These are phyloP conservation scores for Sugiyamaella floridensis DNA, from an alignment of 805 yeast genomes.

Conservation along the genomic window DNA sequence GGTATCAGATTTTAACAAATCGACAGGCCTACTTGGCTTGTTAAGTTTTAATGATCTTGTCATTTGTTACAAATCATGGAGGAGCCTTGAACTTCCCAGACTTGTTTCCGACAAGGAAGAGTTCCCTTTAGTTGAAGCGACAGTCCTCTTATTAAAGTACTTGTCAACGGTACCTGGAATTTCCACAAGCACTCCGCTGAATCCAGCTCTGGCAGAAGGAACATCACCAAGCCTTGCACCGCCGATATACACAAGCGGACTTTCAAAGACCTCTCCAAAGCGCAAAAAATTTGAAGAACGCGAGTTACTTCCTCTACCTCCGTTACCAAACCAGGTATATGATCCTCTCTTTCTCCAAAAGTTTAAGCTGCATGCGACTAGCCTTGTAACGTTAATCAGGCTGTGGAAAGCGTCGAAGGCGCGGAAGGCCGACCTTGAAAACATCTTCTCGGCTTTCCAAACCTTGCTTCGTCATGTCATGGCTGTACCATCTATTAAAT, in stretches of 20 bases:
- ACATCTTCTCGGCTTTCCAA: slow-evolving; percentile 42
- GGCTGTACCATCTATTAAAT: slow-evolving; percentile 15
- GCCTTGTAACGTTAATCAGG: slow-evolving; percentile 43
- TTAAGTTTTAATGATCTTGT: too few species aligned
- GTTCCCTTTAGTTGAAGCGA: too few species aligned
- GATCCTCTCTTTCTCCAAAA: not conserved
- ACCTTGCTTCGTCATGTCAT: slow-evolving; percentile 27
- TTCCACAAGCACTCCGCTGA: not conserved
- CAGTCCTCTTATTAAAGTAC: too few species aligned
- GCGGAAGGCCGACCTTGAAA: slow-evolving; percentile 43
- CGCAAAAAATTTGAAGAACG: not conserved
- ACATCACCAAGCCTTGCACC: not conserved
- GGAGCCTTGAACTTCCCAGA: too few species aligned
- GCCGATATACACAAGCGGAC: not conserved
- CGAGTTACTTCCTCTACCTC: not conserved
- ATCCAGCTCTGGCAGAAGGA: not conserved
- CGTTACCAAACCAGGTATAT: not conserved
- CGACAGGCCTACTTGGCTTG: too few species aligned
- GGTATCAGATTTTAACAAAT: too few species aligned
- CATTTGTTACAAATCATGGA: too few species aligned
- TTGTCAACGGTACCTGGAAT: too few species aligned
- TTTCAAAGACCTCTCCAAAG: not conserved
- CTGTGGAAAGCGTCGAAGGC: slow-evolving; percentile 64
- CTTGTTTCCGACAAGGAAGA: too few species aligned
- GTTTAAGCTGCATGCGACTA: not conserved